phyloP scores from a whole-genome alignment of 2,329 filamentous ascomycete genomes.

The Sclerotinia minor region DNA sequence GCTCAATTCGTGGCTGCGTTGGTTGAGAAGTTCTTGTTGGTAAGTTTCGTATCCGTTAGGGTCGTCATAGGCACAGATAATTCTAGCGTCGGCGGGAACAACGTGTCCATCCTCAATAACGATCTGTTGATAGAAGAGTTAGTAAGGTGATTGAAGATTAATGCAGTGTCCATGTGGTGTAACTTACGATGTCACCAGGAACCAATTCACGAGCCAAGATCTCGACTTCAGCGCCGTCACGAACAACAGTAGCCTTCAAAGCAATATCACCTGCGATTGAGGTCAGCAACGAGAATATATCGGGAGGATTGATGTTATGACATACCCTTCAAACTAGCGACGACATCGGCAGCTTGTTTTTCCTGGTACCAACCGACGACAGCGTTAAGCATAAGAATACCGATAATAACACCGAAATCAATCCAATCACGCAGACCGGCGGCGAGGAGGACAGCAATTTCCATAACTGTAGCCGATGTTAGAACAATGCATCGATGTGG shows the following conservation, averaged over 20 bases:
- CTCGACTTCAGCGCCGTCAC: conserved; percentile 65
- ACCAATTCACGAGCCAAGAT: conserved; percentile 75
- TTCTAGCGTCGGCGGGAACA: conserved; percentile 66
- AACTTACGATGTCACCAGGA: conserved; percentile 70
- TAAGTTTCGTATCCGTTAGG: conserved; percentile 68
- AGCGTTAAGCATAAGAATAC: conserved; percentile 73
- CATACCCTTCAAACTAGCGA: conserved; percentile 62
- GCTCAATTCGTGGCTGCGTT: conserved; percentile 60
- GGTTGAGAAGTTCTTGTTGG: conserved; percentile 62
- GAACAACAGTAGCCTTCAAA: conserved; percentile 68
- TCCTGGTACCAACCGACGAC: conserved; percentile 79
- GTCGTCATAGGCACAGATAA: conserved; percentile 72
- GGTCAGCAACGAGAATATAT: neutral
- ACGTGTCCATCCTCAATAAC: conserved; percentile 71
- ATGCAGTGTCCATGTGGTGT: neutral
- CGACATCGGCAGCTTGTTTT: conserved; percentile 77
- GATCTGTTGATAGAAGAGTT: conserved; percentile 47
- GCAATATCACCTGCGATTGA: conserved; percentile 63
- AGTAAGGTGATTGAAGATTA: conserved; percentile 3
- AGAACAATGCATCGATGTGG: conserved; percentile 10
- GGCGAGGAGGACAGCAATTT: conserved; percentile 71
- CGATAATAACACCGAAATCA: conserved; percentile 75
- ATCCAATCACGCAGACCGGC: conserved; percentile 75
- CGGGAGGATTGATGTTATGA: neutral
- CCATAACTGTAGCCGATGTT: conserved; percentile 59